Base-by-base conservation (phyloP, 768 basidiomycete species). In the Megacollybia marginata region DNA sequence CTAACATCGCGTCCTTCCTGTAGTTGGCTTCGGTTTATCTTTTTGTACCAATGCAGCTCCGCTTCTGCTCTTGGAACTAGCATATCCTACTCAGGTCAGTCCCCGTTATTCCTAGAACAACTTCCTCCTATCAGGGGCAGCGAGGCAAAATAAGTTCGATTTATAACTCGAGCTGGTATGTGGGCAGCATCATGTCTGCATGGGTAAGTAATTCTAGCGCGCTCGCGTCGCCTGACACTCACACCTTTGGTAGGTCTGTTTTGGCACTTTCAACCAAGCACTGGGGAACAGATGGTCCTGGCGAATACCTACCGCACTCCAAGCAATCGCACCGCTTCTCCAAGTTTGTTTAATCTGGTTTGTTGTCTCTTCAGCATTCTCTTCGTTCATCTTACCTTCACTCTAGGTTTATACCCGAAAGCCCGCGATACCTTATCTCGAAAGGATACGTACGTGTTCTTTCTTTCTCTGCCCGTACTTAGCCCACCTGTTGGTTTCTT, bases 81-180 rank as follows among this genome's bases (percentile, higher is more conserved):
- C 82, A 5, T 85, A 87, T 64, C 85, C 85, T 23, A 85, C 84
- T 4, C 83, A 85, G 57, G 23, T 28, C 23, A 28, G 23, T 28
- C 23, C 23, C 23, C 6, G 4, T 80, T 79, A 57, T 48, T 68
- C 62, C 10, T 15, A 12, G 16, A 11, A 3, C 16, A 42, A 48
- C 35, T 20, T 48, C 40, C 31, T 33, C 23, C 18, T 28, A 46
- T 47, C n/a, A 28, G 31, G 49, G 34, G 16, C 32, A 71, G 70
- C 67, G 70, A 49, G 81, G 76, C 3, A 78, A 80, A 62, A 66
- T 82, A 18, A 82, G 79, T 13, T 76, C 82, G 9, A 60, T 82
- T 49, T 88, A 82, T 63, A 88, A 89, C 64, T 73, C 82, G 0
- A 75, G 73, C 45, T 89, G 87, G 87, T 88, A 88, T 62, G 57